Evolutionary conservation across 768 basidiomycete genomes (phyloP).

Genomic region (Gloeophyllum trabeum): DNA sequence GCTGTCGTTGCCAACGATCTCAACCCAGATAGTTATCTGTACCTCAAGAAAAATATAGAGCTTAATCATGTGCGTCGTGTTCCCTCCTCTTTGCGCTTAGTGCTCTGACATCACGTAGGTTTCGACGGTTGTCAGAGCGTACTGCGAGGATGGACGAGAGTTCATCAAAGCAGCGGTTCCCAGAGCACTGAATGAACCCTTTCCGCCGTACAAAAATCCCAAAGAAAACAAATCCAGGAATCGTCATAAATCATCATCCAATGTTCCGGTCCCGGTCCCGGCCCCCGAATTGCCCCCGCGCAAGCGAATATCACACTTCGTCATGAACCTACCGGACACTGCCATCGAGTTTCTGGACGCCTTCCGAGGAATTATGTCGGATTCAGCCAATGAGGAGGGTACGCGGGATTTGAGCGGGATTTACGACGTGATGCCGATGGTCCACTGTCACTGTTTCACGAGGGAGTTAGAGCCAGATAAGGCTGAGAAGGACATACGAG

Average conservation of each 20-base stretch:
- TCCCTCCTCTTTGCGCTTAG: not conserved
- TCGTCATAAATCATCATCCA: not conserved
- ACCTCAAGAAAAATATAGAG: conserved; percentile 57
- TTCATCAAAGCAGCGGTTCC: conserved; percentile 61
- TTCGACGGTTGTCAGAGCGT: conserved; percentile 51
- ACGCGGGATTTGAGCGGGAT: conserved; percentile 38
- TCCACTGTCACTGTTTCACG: conserved; percentile 97
- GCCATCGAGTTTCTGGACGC: conserved; percentile 86
- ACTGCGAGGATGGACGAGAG: conserved; percentile 75
- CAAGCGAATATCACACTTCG: conserved; percentile 66
- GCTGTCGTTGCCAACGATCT: conserved; percentile 88
- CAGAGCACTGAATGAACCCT: conserved; percentile 51
- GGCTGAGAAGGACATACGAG: conserved; percentile 68
- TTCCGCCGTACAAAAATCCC: conserved; percentile 44
- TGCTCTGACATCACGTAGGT: conserved; percentile 37
- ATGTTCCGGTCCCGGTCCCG: conserved; percentile 2
- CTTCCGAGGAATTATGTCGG: conserved; percentile 61
- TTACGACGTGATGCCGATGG: conserved; percentile 59
- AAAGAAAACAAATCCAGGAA: conserved; percentile 18
- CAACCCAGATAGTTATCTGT: conserved; percentile 81
- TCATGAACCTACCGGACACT: conserved; percentile 97
- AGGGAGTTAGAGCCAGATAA: conserved; percentile 59
- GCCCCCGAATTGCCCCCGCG: conserved; percentile 24
- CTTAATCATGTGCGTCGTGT: conserved; percentile 59
- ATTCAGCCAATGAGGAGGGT: conserved; percentile 23